Percentiles rank a stretch among this genome's conserved stretches.
phyloP scores from a whole-genome alignment of 1,139 yeast species.

The Debaryomyces fabryi region DNA sequence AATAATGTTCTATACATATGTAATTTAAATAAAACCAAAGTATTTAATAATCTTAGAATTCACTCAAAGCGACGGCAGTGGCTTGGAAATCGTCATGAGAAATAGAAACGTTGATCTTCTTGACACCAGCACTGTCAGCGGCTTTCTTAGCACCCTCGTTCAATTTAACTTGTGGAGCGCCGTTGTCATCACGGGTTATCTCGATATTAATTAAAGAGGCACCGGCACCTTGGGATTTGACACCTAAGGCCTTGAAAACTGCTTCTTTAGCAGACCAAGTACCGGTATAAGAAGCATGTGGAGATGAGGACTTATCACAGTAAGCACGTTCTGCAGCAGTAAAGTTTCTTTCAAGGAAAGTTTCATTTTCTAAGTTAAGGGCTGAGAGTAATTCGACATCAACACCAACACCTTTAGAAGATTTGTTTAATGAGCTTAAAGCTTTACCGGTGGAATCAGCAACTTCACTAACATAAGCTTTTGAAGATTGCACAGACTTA shows the following conservation, averaged over 20 bases:
- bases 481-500: slow-evolving; percentile 40
- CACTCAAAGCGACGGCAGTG: slow-evolving; percentile 94
- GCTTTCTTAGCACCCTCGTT: slow-evolving; percentile 76
- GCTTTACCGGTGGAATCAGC: slow-evolving; percentile 53
- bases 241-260: slow-evolving; percentile 92
- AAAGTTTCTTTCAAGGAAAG: slow-evolving; percentile 91
- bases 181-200: slow-evolving; percentile 71
- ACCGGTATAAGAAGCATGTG: slow-evolving; percentile 93
- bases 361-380: slow-evolving; percentile 80
- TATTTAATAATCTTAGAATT: slow-evolving; percentile 37
- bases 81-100: slow-evolving; percentile 97
- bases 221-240: slow-evolving; percentile 91
- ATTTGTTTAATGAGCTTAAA: slow-evolving; percentile 48
- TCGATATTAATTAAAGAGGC: slow-evolving; percentile 92
- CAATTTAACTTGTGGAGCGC: slow-evolving; percentile 80
- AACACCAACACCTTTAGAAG: slow-evolving; percentile 85
- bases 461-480: slow-evolving; percentile 37
- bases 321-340: slow-evolving; percentile 77
- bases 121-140: slow-evolving; percentile 72
- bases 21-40: not conserved
- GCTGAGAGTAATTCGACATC: slow-evolving; percentile 90
- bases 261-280: slow-evolving; percentile 99
- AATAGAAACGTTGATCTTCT: slow-evolving; percentile 78
- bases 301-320: slow-evolving; percentile 71
- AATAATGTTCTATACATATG: not conserved